Evolutionary conservation across 495 filamentous ascomycete genomes (phyloP), one percentile per base, ranked within the genome.

Genomic region (Neurospora intermedia): DNA sequence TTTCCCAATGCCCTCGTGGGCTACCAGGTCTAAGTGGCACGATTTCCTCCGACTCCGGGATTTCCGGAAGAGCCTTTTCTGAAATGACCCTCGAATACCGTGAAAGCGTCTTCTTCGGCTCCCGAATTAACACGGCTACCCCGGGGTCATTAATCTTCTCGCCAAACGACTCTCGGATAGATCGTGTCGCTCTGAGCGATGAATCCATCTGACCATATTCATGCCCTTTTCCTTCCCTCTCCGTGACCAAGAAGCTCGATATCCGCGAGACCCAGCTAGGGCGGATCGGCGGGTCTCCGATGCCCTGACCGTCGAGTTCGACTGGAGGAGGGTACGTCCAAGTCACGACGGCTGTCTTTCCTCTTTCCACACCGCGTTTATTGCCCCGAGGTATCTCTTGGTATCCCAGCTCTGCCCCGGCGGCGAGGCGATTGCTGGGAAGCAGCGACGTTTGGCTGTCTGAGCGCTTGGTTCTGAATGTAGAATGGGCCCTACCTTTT

Each of bases 131-230:
- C 45, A 79, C 43, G 2, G 70, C 73, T 16, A 75, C 69, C 3
- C 74, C 77, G 1, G 77, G 77, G 35, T 79, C 77, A 15, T 79
- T 79, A 42, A 74, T 54, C 48, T 79, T 79, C 48, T 79, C 77
- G 35, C 77, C 77, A 59, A 79, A 79, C 42, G 77, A 79, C 66
- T 79, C 77, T 15, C 77, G 69, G 11, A 77, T 54, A 9, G 72
- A 70, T 73, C n/a, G 31, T 45, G 35, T 43, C 9, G 40, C 39
- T n/a, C 69, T 40, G 8, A 35, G 71, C 31, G 31, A 42, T 0
- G 27, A 11, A 2, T 71, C 66, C 40, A 43, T 71, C 62, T 66
- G 69, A 31, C 31, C 0, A 18, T 35, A 40, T 38, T 4, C 35
- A 23, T 70, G 38, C 39, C 71, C 71, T 70, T 69, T 38, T n/a